Conservation (phyloP, 2,329 filamentous ascomycete genomes). For the Penicillium sp. region DNA sequence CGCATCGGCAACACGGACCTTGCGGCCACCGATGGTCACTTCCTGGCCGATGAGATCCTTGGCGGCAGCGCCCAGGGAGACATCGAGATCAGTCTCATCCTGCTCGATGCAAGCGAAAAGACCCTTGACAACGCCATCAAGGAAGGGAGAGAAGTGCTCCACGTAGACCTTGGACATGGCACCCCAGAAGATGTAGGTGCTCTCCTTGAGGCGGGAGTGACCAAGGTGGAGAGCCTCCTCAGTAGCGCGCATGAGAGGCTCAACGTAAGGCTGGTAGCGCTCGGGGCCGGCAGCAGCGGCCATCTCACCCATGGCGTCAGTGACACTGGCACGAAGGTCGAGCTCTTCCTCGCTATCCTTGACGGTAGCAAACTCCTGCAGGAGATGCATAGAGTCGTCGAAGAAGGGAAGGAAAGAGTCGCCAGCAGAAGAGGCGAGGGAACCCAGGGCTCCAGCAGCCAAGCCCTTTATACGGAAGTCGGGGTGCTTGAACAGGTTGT, state of each 20-base stretch:
- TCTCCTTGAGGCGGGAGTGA: constrained; percentile 85
- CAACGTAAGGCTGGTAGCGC: constrained; percentile 82
- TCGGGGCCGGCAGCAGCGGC: constrained; percentile 76
- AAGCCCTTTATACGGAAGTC: constrained; percentile 85
- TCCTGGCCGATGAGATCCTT: constrained; percentile 66
- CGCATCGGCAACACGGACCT: constrained; percentile 66
- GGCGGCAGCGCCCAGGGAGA: constrained; percentile 64
- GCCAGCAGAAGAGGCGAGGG: constrained; percentile 77
- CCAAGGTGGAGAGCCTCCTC: constrained; percentile 83
- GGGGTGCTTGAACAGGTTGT: constrained; percentile 70
- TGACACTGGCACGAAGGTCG: constrained; percentile 77
- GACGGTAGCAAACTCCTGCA: constrained; percentile 72
- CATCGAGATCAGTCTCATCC: constrained; percentile 73
- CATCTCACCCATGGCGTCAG: constrained; percentile 88
- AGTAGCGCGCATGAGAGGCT: constrained; percentile 81
- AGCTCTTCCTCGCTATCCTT: constrained; percentile 87
- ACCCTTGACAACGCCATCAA: constrained; percentile 41
- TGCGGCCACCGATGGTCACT: constrained; percentile 70
- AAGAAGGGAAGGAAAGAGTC: constrained; percentile 82
- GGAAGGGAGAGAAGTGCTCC: constrained; percentile 47
- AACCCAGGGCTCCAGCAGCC: constrained; percentile 79
- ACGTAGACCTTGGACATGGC: constrained; percentile 89
- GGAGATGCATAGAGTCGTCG: constrained; percentile 76
- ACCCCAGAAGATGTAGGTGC: constrained; percentile 94
- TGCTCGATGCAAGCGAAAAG: constrained; percentile 79